These are phyloP conservation scores for Eucalyptus sideroxylon DNA, from an alignment of 345 rosid genomes.

Conservation along the genomic window DNA sequence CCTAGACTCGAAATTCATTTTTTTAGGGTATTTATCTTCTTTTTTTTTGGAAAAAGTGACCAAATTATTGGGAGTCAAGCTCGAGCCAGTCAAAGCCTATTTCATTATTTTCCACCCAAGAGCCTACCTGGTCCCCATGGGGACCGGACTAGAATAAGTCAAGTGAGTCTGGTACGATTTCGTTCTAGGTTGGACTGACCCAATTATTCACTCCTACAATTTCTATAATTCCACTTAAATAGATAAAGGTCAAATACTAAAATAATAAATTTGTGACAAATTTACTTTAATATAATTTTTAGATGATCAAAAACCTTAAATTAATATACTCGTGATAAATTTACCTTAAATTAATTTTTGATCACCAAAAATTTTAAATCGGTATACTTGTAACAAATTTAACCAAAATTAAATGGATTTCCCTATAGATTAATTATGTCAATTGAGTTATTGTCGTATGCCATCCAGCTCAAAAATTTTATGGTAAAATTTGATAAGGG, in stretches of 20 bases:
- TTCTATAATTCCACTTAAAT: background rate
- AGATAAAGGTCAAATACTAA: background rate
- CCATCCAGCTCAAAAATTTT: accelerated
- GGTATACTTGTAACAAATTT: accelerated
- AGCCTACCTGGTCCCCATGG: background rate
- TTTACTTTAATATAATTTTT: too few relatives aligned
- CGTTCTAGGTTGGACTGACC: background rate
- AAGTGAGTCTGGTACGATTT: accelerated
- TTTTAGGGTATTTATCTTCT: background rate
- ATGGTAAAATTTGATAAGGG: background rate
- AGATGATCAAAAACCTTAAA: accelerated
- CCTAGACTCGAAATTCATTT: background rate
- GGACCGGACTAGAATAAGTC: background rate
- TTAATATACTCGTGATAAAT: accelerated
- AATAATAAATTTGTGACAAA: too few relatives aligned
- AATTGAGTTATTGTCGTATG: too few relatives aligned
- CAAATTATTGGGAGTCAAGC: background rate
- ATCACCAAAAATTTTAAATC: accelerated
- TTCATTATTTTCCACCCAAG: background rate
- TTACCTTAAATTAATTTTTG: accelerated
- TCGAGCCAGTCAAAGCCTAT: background rate
- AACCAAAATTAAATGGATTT: accelerated
- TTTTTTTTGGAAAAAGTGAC: background rate
- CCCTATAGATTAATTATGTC: accelerated
- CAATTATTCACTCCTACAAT: background rate